Conservation (phyloP, 176 grass and related monocot species). For the Avena sativa region DNA sequence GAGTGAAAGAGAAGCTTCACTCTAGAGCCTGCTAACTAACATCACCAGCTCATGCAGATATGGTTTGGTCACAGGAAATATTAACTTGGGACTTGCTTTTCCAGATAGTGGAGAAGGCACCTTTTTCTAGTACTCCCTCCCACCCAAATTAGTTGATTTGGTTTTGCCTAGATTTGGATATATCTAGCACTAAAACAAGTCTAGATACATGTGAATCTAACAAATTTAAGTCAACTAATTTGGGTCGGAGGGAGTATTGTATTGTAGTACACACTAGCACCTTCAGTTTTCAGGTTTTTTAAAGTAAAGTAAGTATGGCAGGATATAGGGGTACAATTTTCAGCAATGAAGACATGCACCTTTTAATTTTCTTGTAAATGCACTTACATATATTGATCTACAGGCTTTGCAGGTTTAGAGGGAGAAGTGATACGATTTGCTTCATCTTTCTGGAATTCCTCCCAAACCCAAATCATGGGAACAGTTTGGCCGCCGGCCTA, state of each 20-base stretch:
- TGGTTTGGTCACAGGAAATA: not conserved
- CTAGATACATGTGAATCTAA: too few species aligned
- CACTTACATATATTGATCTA: not conserved
- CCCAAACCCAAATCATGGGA: slow-evolving; percentile 29
- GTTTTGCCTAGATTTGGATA: too few species aligned
- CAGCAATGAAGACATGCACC: not conserved
- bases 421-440: not conserved
- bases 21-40: not conserved
- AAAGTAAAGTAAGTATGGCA: not conserved
- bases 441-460: slow-evolving; percentile 31
- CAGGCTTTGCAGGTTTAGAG: not conserved
- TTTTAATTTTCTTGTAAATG: slow-evolving; percentile 18
- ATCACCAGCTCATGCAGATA: not conserved
- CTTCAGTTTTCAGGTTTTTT: not conserved
- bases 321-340: not conserved
- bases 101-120: not conserved
- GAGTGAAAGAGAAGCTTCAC: not conserved
- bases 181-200: too few species aligned
- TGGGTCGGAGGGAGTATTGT: too few species aligned
- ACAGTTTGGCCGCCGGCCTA: slow-evolving; percentile 27
- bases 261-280: not conserved
- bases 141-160: too few species aligned
- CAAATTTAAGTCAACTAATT: too few species aligned
- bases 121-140: not conserved
- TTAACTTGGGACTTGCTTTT: not conserved